phyloP scores from a whole-genome alignment of 208 protist genomes.

The Histomonas meleagridis region DNA sequence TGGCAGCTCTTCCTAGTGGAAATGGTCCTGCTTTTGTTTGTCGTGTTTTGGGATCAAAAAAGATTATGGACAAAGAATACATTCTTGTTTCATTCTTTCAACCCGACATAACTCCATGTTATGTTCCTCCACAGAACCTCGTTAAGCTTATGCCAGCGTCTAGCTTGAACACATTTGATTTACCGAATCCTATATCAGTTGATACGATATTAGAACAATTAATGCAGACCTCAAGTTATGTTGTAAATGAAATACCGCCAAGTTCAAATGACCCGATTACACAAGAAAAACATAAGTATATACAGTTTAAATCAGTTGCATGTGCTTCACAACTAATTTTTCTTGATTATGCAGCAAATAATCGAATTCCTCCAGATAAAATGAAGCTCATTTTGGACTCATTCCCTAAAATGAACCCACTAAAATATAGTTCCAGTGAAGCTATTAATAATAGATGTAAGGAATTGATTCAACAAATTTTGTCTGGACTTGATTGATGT shows the following conservation, averaged over 20 bases:
- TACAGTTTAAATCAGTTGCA: neutral
- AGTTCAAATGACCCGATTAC: neutral
- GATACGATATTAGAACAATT: neutral
- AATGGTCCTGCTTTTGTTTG: neutral
- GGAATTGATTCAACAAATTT: constrained; percentile 18
- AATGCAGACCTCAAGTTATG: neutral
- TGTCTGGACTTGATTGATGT: neutral
- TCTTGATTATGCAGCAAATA: neutral
- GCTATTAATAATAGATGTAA: neutral
- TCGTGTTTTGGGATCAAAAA: neutral
- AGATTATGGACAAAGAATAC: neutral
- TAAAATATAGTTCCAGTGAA: neutral
- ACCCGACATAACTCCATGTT: neutral
- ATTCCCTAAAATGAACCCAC: neutral
- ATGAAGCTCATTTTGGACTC: neutral
- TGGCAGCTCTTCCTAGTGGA: neutral
- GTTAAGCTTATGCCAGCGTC: neutral
- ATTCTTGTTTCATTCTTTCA: neutral
- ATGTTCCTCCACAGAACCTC: neutral
- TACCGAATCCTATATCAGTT: neutral
- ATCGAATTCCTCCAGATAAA: neutral
- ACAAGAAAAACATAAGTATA: neutral
- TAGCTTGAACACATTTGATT: no score
- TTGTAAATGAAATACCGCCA: neutral
- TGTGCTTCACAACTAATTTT: constrained; percentile 17